Evolutionary conservation across 805 yeast species (phyloP).

Genomic region (Candida nitratophila): DNA sequence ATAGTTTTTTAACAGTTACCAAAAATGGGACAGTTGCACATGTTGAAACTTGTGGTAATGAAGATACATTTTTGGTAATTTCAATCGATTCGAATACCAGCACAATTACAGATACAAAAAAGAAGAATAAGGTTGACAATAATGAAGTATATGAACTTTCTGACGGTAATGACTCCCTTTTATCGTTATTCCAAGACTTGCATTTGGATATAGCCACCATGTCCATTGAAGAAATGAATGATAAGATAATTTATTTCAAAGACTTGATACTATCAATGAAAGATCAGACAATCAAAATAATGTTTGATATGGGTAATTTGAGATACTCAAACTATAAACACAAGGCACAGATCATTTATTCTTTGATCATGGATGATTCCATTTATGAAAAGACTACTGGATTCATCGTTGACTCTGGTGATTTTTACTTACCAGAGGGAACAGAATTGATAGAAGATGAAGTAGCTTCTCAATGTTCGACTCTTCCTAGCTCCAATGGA

Average conservation of each 20-base stretch:
- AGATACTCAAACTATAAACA: constrained; percentile 2
- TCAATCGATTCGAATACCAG: constrained; percentile 7
- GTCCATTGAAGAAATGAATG: constrained; percentile 8
- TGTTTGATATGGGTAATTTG: constrained; percentile 19
- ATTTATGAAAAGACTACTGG: constrained; percentile 25
- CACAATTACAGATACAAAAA: no score
- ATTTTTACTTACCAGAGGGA: constrained; percentile 21
- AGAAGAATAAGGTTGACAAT: neutral
- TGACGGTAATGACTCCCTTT: neutral
- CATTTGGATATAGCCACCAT: neutral
- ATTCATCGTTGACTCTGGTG: constrained; percentile 34
- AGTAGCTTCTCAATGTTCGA: no score
- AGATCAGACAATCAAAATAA: constrained; percentile 15
- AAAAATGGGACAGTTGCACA: constrained; percentile 42
- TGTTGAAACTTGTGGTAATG: constrained; percentile 42
- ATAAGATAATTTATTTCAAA: neutral
- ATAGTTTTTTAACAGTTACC: constrained; percentile 41
- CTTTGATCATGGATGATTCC: constrained; percentile 12
- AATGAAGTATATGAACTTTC: neutral
- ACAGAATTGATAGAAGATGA: constrained; percentile 6
- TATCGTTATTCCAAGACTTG: neutral
- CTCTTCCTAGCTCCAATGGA: no score
- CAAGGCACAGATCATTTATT: constrained; percentile 2
- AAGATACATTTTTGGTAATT: constrained; percentile 39
- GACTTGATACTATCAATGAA: constrained; percentile 2